Conservation (phyloP, 345 rosid species). For the Excoecaria agallocha region DNA sequence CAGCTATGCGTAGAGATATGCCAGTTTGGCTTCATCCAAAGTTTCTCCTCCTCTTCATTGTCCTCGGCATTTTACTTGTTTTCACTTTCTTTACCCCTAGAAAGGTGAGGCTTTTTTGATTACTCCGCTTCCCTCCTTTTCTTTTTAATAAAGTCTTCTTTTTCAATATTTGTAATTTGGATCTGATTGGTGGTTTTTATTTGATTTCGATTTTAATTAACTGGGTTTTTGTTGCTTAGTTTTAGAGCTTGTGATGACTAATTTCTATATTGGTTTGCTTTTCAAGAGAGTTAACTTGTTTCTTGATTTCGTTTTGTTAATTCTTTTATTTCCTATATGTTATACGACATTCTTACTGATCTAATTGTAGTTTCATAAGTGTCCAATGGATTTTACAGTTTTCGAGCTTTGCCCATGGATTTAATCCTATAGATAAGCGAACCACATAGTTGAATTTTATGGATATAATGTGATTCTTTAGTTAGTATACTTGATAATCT, state of each 20-base stretch:
- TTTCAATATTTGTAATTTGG: background rate
- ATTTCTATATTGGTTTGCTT: background rate
- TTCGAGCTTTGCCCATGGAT: background rate
- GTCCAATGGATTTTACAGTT: too few relatives aligned
- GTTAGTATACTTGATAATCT: background rate
- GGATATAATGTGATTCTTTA: background rate
- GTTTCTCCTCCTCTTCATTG: conserved; percentile 48
- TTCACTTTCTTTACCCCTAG: conserved; percentile 40
- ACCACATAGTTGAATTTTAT: background rate
- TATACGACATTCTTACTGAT: background rate
- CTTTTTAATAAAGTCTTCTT: background rate
- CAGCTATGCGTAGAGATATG: conserved; percentile 62
- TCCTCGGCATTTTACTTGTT: conserved; percentile 49
- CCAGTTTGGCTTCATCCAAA: conserved; percentile 58
- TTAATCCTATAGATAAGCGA: background rate
- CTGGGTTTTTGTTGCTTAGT: conserved; percentile 2
- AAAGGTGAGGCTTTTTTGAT: conserved; percentile 36
- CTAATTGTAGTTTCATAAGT: too few relatives aligned
- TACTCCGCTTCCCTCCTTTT: background rate
- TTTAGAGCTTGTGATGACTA: background rate
- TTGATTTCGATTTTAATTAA: conserved; percentile 8
- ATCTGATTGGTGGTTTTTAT: conserved; percentile 9
- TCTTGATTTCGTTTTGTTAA: background rate
- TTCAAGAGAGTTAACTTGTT: background rate
- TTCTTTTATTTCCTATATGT: background rate